Percentiles rank a stretch among this genome's conserved stretches.
phyloP scores from a whole-genome alignment of 441 rosid species.

The Corymbia calophylla region DNA sequence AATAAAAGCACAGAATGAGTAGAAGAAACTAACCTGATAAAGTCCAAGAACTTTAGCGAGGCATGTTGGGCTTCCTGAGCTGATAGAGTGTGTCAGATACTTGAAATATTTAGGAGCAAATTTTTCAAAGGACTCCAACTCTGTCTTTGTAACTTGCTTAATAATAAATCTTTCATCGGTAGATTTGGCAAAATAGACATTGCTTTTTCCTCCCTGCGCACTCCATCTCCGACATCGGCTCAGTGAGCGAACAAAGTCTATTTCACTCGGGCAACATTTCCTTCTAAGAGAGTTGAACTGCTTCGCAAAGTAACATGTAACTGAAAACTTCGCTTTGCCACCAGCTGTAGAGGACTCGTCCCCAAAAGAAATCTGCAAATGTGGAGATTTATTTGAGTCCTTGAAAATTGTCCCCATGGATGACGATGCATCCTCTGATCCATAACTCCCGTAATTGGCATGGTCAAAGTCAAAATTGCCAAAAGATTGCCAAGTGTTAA shows the following conservation, averaged over 20 bases:
- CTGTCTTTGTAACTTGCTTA: slow-evolving; percentile 81
- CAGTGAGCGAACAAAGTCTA: slow-evolving; percentile 78
- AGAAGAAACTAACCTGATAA: slow-evolving; percentile 62
- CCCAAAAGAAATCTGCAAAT: slow-evolving; percentile 57
- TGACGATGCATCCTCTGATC: slow-evolving; percentile 42
- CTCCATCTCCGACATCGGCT: slow-evolving; percentile 85
- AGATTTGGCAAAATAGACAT: slow-evolving; percentile 87
- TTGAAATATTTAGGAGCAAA: slow-evolving; percentile 79
- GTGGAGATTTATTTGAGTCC: slow-evolving; percentile 64
- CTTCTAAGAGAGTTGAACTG: slow-evolving; percentile 77
- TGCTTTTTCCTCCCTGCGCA: slow-evolving; percentile 97
- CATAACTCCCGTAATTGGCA: slow-evolving; percentile 41
- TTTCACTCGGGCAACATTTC: slow-evolving; percentile 70
- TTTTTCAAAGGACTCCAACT: slow-evolving; percentile 82
- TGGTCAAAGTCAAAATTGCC: slow-evolving; percentile 60
- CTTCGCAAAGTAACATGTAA: slow-evolving; percentile 80
- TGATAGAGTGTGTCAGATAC: slow-evolving; percentile 63
- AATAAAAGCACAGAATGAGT: not conserved
- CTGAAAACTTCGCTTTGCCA: slow-evolving; percentile 74
- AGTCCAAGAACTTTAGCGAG: slow-evolving; percentile 95
- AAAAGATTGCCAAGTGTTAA: slow-evolving; percentile 64
- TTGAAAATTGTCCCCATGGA: slow-evolving; percentile 25
- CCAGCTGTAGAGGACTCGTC: slow-evolving; percentile 53
- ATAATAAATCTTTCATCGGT: slow-evolving; percentile 91
- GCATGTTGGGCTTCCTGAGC: slow-evolving; percentile 82